Base-by-base conservation (phyloP, 352 stramenopile species). In the Globisporangium sylvaticum region DNA sequence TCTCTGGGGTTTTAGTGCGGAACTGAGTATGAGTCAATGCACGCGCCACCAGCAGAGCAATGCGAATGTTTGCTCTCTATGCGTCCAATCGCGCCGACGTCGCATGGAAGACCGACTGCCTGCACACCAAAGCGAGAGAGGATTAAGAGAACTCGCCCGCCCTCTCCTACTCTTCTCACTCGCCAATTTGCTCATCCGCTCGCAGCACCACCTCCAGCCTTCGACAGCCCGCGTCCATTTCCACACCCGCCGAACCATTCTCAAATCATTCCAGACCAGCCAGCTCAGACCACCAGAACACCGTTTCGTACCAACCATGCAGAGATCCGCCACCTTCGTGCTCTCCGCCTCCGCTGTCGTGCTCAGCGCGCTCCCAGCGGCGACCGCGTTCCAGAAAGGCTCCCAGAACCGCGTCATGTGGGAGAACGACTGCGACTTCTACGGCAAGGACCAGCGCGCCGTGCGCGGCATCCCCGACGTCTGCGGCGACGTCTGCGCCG, bases 351-450 rank as follows among this genome's bases (percentile, higher is more conserved):
- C 46, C 4, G 57, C 46, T 22, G 24, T 66, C 8, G 59, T 68
- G 61, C 31, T 58, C n/a, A 34, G 25, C 10, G 54, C 29, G 4
- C 29, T 60, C 29, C 29, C 54, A 22, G 27, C 27, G n/a, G 12
- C 56, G 32, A 22, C 53, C 1, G 64, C 68, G 15, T 80, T 81
- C 55, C 37, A 79, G 29, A 60, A 67, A 52, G 76, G 76, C 31
- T 79, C 68, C 61, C 65, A 78, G 64, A 66, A 64, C 27, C 76
- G 73, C 34, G 71, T 83, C 32, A 83, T 81, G 76, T 81, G 76
- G 73, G 69, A 78, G 37, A 72, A 73, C 69, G 71, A 81, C 62
- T 83, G 76, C 69, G 76, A 83, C 65, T 81, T 69, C 69, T 71
- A 76, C 68, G 76, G 76, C 42, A 39, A 63, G 31, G 76, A 83